These are phyloP conservation scores for Bryum argenteum DNA, from an alignment of 225 moss, liverwort and hornwort species.

Conservation along the genomic window DNA sequence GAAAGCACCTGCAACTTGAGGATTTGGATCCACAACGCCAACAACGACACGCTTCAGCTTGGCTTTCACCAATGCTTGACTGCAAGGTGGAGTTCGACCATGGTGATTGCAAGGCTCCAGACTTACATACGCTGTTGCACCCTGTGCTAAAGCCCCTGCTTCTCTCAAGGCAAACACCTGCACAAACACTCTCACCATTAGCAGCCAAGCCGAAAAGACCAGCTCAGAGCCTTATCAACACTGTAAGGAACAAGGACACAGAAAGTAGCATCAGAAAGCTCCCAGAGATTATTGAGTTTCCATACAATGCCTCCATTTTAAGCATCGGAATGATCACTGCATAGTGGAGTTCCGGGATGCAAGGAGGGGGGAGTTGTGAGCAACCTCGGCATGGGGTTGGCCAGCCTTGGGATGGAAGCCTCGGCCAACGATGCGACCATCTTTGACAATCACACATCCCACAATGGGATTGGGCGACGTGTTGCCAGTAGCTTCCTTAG, in stretches of 20 bases:
- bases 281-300: no score
- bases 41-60: slow-evolving; percentile 81
- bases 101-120: slow-evolving; percentile 95
- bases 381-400: slow-evolving; percentile 94
- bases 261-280: no score
- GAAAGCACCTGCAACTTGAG: slow-evolving; percentile 72
- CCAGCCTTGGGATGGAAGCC: slow-evolving; percentile 98
- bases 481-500: slow-evolving; percentile 73
- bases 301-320: no score
- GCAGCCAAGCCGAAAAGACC: no score
- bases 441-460: slow-evolving; percentile 93
- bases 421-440: slow-evolving; percentile 73
- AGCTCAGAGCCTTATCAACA: no score
- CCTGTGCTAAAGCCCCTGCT: slow-evolving; percentile 71
- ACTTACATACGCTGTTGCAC: slow-evolving; percentile 91
- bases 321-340: no score
- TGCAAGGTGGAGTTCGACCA: slow-evolving; percentile 96
- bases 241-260: no score
- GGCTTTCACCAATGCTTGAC: slow-evolving; percentile 81
- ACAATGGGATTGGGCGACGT: slow-evolving; percentile 96
- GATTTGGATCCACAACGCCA: slow-evolving; percentile 86
- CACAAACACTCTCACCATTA: slow-evolving; percentile 5
- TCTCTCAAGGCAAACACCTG: slow-evolving; percentile 96
- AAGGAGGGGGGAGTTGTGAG: background rate
- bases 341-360: no score